phyloP scores from a whole-genome alignment of 2,329 filamentous ascomycete genomes.

The Talaromyces marneffei region DNA sequence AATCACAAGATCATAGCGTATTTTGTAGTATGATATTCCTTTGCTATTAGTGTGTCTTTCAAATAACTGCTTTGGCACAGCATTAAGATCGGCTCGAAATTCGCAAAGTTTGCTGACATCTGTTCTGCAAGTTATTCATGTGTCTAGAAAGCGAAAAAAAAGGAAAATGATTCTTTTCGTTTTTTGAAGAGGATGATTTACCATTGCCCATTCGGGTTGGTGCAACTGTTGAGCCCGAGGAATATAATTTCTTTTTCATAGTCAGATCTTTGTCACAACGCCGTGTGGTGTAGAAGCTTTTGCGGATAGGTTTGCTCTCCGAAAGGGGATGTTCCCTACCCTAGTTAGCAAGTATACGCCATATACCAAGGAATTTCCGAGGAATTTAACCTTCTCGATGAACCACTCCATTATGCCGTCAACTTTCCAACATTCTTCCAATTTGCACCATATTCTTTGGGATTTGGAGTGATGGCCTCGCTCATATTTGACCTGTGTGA shows the following conservation, averaged over 20 bases:
- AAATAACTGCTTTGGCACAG: slow-evolving; percentile 20
- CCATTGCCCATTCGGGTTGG: neutral
- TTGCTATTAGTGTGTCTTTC: slow-evolving; percentile 15
- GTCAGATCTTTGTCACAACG: neutral
- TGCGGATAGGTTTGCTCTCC: slow-evolving; percentile 17
- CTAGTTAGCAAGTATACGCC: neutral
- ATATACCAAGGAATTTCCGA: neutral
- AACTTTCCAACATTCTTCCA: slow-evolving; percentile 13
- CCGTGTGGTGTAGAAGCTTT: neutral
- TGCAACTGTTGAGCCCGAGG: slow-evolving; percentile 12
- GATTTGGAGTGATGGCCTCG: neutral
- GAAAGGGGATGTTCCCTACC: slow-evolving; percentile 17
- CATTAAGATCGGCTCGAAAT: slow-evolving; percentile 18
- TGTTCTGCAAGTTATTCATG: neutral
- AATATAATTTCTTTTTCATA: neutral
- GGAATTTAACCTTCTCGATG: slow-evolving; percentile 19
- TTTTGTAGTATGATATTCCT: slow-evolving; percentile 15
- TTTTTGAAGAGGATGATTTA: neutral
- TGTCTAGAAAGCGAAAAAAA: neutral
- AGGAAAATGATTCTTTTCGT: no score
- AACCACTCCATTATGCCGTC: slow-evolving; percentile 17
- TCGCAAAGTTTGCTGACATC: slow-evolving; percentile 17
- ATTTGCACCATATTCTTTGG: slow-evolving; percentile 5
- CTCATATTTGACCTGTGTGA: rapidly evolving
- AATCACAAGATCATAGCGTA: slow-evolving; percentile 15